These are phyloP conservation scores for Talaromyces stipitatus DNA, from an alignment of 495 filamentous ascomycete species.

Conservation along the genomic window DNA sequence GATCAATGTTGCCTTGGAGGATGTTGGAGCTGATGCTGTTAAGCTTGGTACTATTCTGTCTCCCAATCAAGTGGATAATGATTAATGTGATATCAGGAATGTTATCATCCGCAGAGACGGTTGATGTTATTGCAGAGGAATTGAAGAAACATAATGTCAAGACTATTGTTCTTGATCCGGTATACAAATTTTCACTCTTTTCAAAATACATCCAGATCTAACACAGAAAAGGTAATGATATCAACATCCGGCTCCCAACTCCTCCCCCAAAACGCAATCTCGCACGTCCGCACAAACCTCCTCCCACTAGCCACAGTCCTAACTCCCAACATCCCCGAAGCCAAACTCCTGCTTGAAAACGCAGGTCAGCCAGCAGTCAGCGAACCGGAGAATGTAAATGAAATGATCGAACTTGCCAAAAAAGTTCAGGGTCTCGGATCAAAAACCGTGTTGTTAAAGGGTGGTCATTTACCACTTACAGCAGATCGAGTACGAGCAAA, in stretches of 20 bases:
- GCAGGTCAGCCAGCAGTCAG: slow-evolving; percentile 33
- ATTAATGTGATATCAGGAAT: slow-evolving; percentile 55
- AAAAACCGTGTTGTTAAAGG: slow-evolving; percentile 79
- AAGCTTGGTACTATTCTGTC: slow-evolving; percentile 62
- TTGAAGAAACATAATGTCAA: slow-evolving; percentile 52
- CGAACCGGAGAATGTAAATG: slow-evolving; percentile 47
- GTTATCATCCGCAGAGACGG: slow-evolving; percentile 73
- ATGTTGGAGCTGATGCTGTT: slow-evolving; percentile 82
- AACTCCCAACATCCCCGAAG: slow-evolving; percentile 92
- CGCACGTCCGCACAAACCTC: slow-evolving; percentile 53
- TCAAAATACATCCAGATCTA: slow-evolving; percentile 9
- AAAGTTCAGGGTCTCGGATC: slow-evolving; percentile 61
- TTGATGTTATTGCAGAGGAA: slow-evolving; percentile 64
- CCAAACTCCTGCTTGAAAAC: slow-evolving; percentile 60
- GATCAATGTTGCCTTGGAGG: slow-evolving; percentile 73
- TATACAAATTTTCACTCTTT: slow-evolving; percentile 26
- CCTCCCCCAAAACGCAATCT: slow-evolving; percentile 61
- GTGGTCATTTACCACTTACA: slow-evolving; percentile 79
- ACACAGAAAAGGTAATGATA: slow-evolving; percentile 68
- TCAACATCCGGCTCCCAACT: slow-evolving; percentile 77
- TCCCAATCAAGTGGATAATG: too few species aligned
- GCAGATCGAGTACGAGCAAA: slow-evolving; percentile 47
- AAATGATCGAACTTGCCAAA: slow-evolving; percentile 60
- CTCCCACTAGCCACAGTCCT: slow-evolving; percentile 73
- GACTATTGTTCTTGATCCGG: slow-evolving; percentile 76